These are phyloP conservation scores for Pyrenochaeta sp. DNA, from an alignment of 2,329 filamentous ascomycete species.

Conservation along the genomic window DNA sequence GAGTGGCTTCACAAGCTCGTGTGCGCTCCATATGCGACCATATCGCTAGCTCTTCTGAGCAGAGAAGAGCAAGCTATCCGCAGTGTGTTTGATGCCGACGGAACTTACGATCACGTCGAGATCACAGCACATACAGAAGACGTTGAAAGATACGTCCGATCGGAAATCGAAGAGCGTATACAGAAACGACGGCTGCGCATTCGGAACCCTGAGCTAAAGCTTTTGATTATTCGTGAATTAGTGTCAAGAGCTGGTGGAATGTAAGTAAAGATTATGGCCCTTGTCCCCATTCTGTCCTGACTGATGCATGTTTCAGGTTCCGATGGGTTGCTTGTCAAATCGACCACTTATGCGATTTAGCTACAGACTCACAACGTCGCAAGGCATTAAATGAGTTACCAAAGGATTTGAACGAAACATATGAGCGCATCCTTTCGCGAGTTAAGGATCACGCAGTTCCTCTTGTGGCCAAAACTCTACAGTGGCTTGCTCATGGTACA, in stretches of 20 bases:
- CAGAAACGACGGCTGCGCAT: conserved; percentile 6
- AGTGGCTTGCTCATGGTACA: conserved; percentile 4
- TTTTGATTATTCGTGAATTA: conserved; percentile 8
- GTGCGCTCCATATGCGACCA: not conserved
- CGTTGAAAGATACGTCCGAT: conserved; percentile 8
- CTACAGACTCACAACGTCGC: conserved; percentile 26
- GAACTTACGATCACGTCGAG: not conserved
- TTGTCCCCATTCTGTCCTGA: not conserved
- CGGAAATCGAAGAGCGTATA: conserved; percentile 12
- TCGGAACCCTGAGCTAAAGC: conserved; percentile 4
- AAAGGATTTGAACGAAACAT: conserved; percentile 26
- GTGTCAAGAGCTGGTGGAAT: conserved; percentile 26
- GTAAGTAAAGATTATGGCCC: conserved; percentile 2
- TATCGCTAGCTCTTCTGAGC: conserved; percentile 10
- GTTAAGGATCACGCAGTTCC: conserved; percentile 9
- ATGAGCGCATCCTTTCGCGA: conserved; percentile 33
- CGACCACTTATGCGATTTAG: conserved; percentile 30
- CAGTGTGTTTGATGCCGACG: not conserved
- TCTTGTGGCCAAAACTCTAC: conserved; percentile 5
- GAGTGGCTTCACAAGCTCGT: not conserved
- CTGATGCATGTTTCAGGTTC: conserved; percentile 13
- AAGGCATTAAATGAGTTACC: conserved; percentile 34
- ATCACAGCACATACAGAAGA: conserved; percentile 12
- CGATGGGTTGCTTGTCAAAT: conserved; percentile 44
- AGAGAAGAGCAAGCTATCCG: conserved; percentile 5